Evolutionary conservation across 768 basidiomycete species (phyloP).

Genomic region (Crucibulum laeve): DNA sequence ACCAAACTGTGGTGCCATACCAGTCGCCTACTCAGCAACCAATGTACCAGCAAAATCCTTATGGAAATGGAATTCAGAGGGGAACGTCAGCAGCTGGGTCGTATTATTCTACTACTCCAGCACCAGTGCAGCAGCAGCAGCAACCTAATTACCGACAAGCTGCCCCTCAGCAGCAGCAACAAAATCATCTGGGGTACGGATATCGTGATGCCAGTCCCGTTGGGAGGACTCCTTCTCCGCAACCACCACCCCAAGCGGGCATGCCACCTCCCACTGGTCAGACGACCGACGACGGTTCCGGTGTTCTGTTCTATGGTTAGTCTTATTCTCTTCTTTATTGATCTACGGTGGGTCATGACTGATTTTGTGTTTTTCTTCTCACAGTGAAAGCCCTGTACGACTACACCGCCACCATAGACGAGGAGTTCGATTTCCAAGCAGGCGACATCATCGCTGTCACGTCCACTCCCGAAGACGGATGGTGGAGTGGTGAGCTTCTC

Average conservation of each 20-base stretch:
- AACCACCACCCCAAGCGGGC: slow-evolving; percentile 18
- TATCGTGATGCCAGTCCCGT: slow-evolving; percentile 44
- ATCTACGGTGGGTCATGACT: slow-evolving; percentile 2
- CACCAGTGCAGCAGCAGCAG: slow-evolving; percentile 21
- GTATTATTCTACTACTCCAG: slow-evolving; percentile 6
- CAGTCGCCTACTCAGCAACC: slow-evolving; percentile 15
- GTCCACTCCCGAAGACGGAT: slow-evolving; percentile 90
- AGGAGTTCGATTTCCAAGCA: slow-evolving; percentile 95
- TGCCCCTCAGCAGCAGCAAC: slow-evolving; percentile 24
- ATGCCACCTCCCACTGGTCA: slow-evolving; percentile 53
- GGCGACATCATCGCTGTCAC: slow-evolving; percentile 97
- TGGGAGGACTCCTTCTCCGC: slow-evolving; percentile 37
- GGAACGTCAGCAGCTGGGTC: slow-evolving; percentile 10
- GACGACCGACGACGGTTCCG: slow-evolving; percentile 76
- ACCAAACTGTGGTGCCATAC: slow-evolving; percentile 11
- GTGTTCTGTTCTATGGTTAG: slow-evolving; percentile 87
- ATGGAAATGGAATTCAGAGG: slow-evolving; percentile 1
- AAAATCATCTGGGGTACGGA: slow-evolving; percentile 22
- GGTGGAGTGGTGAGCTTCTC: slow-evolving; percentile 93
- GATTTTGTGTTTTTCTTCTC: slow-evolving; percentile 9
- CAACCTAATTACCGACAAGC: slow-evolving; percentile 3
- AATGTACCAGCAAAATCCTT: slow-evolving; percentile 18
- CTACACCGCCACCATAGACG: slow-evolving; percentile 78
- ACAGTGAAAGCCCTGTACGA: slow-evolving; percentile 88
- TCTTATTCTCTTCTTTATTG: slow-evolving; percentile 8